Evolutionary conservation across 208 protist species (phyloP), one percentile per base, ranked within the genome.

Genomic region (Crithidia brevicula): DNA sequence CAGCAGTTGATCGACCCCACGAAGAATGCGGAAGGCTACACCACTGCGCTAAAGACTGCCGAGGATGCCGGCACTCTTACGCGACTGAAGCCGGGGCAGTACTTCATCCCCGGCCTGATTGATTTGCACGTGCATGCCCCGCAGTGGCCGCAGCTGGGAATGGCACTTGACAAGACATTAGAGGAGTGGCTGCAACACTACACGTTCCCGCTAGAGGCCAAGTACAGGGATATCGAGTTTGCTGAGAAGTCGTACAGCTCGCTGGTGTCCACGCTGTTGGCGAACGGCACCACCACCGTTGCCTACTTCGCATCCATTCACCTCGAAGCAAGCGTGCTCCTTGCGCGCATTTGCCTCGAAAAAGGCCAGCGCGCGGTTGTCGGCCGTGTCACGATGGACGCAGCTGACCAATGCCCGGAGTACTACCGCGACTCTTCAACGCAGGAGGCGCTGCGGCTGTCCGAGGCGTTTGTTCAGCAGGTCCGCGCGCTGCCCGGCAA

Each of bases 121-220:
- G 97, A 99, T 66, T 74, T 91, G 16, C 97, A 98, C 71, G 82
- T 96, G 11, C 97, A 99, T 65, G 96, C 92, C 0, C 92, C 95
- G n/a, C 95, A 97, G 78, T 97, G 94, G 72, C 79, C 81, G 4
- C 94, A 94, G 69, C 62, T 80, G 13, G 98, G 95, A 0, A 97
- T 91, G 61, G 91, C 79, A 18, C 82, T 96, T 22, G 94, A 98
- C 64, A 72, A 81, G 23, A 82, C 81, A 2, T 77, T 99, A 18
- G 72, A 98, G 46, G 57, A 84, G 16, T 99, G 96, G 96, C 85
- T 98, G 7, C 77, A 98, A 47, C 72, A 83, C 8, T 96, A 92
- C 81, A 97, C 96, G 1, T 98, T 98, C 66, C 96, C 96, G 9
- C 63, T 90, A 4, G 97, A 99, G 72, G 71, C 82, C 1, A 82